A percentile compares a stretch with the other conserved stretches of the same genome.
phyloP scores from a whole-genome alignment of 768 basidiomycete genomes.

The Mycena belliarum region DNA sequence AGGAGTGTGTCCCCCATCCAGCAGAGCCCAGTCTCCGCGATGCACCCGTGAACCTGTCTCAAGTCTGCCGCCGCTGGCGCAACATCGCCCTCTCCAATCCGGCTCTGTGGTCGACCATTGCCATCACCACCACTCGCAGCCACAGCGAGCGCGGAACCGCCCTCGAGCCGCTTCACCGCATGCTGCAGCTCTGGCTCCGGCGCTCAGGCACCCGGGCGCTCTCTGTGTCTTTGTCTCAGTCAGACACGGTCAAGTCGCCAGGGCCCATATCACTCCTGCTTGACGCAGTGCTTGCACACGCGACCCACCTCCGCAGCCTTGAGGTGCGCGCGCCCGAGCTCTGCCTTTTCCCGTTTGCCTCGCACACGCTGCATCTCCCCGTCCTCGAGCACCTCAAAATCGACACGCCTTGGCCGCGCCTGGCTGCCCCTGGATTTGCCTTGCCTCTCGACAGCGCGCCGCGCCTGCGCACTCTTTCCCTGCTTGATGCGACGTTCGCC shows the following conservation, averaged over 20 bases:
- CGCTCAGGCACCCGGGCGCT: slow-evolving; percentile 4
- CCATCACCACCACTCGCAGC: slow-evolving; percentile 1
- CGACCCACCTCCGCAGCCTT: slow-evolving; percentile 1
- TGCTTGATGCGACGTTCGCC: neutral
- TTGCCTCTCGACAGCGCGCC: neutral
- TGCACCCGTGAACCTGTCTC: slow-evolving; percentile 16
- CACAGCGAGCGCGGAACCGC: neutral
- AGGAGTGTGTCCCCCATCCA: neutral
- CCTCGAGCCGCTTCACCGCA: neutral
- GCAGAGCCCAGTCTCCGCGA: neutral
- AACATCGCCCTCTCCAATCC: slow-evolving; percentile 11
- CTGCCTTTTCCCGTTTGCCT: slow-evolving; percentile 10
- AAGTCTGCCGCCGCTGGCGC: slow-evolving; percentile 18
- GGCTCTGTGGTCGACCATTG: slow-evolving; percentile 6
- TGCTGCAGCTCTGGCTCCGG: slow-evolving; percentile 10
- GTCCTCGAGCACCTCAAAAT: slow-evolving; percentile 18
- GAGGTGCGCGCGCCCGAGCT: neutral
- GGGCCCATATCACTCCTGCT: neutral
- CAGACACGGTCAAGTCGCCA: neutral
- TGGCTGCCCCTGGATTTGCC: neutral
- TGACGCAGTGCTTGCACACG: slow-evolving; percentile 1
- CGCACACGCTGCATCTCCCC: slow-evolving; percentile 4
- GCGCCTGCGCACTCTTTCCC: neutral
- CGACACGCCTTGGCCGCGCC: slow-evolving; percentile 2
- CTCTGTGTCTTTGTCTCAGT: slow-evolving; percentile 3